Evolutionary conservation across 768 basidiomycete species (phyloP), one percentile per base, ranked within the genome.

Genomic region (Flagelloscypha sp.): DNA sequence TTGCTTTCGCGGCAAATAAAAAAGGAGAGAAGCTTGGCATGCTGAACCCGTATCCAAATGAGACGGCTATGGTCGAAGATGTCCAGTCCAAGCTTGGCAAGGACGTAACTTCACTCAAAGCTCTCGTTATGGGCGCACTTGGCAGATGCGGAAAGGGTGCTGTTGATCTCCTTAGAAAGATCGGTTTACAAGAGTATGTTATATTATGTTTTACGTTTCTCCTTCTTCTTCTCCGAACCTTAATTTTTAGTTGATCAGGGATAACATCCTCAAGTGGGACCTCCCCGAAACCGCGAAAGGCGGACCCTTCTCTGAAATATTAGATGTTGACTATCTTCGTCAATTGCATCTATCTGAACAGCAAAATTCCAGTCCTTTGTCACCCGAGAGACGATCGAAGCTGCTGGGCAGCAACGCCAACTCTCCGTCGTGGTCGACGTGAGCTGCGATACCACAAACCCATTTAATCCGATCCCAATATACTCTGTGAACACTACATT

Each of bases 371-470:
- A 0, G n/a, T 63, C 79, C n/a, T 98, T 97, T 58, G 41, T 95
- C 31, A 79, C 79, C 4, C 55, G 62, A 18, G 75, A 84, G 27
- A 74, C 76, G 40, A 82, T 95, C 44, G 59, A 59, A n/a, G 67
- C 68, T 15, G 86, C 84, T 9, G 89, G 92, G 17, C 59, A 64
- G 36, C 48, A 60, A 12, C 70, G 95, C 41, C 67, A 70, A 38
- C 59, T 99, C 41, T 68, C 76, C 16, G 79, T 93, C 19, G 78
- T 97, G 30, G 95, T 97, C 17, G 95, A 99, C 48, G 95, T 99
- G 48, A 94, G 89, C 56, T 99, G 95, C 66, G 95, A 99, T 58
- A 98, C 94, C 16, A 98, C 92, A 36, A 99, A 99, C 59, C 93
- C 95, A 11, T 84, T 83, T 72, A 99, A 98, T 58, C 95, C 95